These are phyloP conservation scores for Coprinellus micaceus DNA, from an alignment of 768 basidiomycete genomes.

Conservation along the genomic window DNA sequence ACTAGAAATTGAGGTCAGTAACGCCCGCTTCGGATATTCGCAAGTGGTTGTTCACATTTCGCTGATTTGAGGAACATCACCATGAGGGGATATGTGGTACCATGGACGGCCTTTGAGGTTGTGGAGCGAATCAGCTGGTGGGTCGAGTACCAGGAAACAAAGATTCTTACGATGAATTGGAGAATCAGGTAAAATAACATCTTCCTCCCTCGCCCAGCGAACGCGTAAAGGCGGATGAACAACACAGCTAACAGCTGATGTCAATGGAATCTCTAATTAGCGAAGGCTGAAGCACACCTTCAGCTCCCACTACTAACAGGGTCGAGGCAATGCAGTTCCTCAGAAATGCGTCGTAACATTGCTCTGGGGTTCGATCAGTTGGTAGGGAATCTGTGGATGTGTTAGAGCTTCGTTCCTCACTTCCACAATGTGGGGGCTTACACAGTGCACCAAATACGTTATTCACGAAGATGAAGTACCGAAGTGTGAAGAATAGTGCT, in stretches of 20 bases:
- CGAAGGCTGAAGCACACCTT: not conserved
- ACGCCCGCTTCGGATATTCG: not conserved
- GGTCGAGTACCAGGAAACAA: too few species aligned
- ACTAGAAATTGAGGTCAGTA: too few species aligned
- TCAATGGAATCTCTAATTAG: not conserved
- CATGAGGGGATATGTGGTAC: not conserved
- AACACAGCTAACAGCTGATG: not conserved
- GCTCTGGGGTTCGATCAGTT: not conserved
- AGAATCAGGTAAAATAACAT: not conserved
- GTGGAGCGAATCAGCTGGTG: too few species aligned
- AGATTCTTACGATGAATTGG: not conserved
- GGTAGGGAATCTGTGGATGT: too few species aligned
- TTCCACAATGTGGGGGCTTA: not conserved
- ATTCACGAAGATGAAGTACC: not conserved
- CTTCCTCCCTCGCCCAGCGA: not conserved
- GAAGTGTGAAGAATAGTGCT: not conserved
- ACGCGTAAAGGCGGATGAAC: slow-evolving; percentile 2
- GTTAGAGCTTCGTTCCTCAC: too few species aligned
- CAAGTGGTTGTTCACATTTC: not conserved
- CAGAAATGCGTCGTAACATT: not conserved
- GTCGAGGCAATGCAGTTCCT: not conserved
- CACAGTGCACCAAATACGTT: not conserved
- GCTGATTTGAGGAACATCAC: not conserved
- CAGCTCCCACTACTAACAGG: not conserved
- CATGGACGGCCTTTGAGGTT: not conserved